Conservation (phyloP, 805 yeast genomes). For the Starmerella stellata region DNA sequence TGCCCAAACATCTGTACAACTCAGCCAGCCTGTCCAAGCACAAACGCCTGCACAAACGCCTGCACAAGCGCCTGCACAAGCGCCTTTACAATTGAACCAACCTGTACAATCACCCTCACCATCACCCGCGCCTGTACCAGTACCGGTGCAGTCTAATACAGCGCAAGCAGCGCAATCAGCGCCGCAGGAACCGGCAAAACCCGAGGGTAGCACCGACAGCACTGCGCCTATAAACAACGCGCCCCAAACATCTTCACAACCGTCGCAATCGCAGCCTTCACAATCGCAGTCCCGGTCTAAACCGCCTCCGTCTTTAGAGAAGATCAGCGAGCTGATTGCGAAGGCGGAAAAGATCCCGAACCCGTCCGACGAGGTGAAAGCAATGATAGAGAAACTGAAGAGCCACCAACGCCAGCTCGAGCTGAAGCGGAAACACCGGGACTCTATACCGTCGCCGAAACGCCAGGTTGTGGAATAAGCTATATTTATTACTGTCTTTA, state of each 20-base stretch:
- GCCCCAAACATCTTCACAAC: conserved; percentile 3
- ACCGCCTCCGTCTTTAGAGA: conserved; percentile 18
- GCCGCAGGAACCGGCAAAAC: not conserved
- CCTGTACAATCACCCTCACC: not conserved
- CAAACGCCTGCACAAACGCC: not conserved
- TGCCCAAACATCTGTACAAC: not conserved
- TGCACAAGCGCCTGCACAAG: not conserved
- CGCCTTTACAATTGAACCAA: not conserved
- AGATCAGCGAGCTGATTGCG: conserved; percentile 22
- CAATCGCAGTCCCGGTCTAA: conserved; percentile 5
- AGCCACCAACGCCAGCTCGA: conserved; percentile 20
- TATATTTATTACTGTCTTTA: not conserved
- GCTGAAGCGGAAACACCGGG: conserved; percentile 12
- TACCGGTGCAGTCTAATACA: not conserved
- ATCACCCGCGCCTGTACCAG: not conserved
- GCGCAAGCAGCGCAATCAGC: not conserved
- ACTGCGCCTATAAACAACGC: not conserved
- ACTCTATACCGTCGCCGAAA: conserved; percentile 6
- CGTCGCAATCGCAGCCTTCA: conserved; percentile 5
- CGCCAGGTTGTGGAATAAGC: conserved; percentile 9
- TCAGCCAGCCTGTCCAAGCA: not conserved
- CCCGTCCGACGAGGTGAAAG: conserved; percentile 22
- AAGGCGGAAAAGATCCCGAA: conserved; percentile 24
- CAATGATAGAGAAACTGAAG: conserved; percentile 23
- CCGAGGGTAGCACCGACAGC: not conserved